Base-by-base conservation (phyloP, 495 filamentous ascomycete genomes). In the Penicillium turbatum region DNA sequence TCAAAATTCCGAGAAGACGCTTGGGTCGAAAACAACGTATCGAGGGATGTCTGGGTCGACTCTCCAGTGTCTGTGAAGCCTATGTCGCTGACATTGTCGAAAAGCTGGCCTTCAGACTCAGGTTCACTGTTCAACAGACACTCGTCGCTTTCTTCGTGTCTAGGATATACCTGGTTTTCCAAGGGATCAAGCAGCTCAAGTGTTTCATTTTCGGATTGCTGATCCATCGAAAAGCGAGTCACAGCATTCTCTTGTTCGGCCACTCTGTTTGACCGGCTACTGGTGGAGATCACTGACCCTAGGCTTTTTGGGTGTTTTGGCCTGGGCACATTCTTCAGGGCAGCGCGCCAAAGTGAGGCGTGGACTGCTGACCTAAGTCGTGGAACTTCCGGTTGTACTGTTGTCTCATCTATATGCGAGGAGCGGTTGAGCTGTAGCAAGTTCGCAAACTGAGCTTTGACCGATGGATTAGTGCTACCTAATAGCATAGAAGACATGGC, bases 401-500 rank as follows among this genome's bases (percentile, higher is more conserved):
- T 15, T 1, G 16, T 24, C 16, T 27, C 19, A 30, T 17, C 8
- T n/a, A 13, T 12, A 9, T 19, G 29, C 12, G 13, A 15, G 29
- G 19, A 26, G 16, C 9, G 5, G 13, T 11, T 34, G 16, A 9
- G 11, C 6, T 38, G 15, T 31, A 64, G 32, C 11, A 62, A 17
- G 1, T 6, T 6, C n/a, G 44, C 26, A 8, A 60, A 5, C 48
- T 56, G 63, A 12, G 40, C 27, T 34, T 57, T 54, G 0, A 69
- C 34, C 4, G 35, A 10, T 15, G 45, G 39, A 26, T 63, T 57
- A 0, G 48, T 36, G n/a, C 55, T 61, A 8, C 48, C 48, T 15
- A 57, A 51, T 13, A 73, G 44, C 50, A 77, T 64, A 4, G 61
- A 67, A 2, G 54, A 39, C 13, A 75, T 39, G 0, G 72, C 67